phyloP scores from a whole-genome alignment of 2,329 filamentous ascomycete species.

The Zymoseptoria passerinii region DNA sequence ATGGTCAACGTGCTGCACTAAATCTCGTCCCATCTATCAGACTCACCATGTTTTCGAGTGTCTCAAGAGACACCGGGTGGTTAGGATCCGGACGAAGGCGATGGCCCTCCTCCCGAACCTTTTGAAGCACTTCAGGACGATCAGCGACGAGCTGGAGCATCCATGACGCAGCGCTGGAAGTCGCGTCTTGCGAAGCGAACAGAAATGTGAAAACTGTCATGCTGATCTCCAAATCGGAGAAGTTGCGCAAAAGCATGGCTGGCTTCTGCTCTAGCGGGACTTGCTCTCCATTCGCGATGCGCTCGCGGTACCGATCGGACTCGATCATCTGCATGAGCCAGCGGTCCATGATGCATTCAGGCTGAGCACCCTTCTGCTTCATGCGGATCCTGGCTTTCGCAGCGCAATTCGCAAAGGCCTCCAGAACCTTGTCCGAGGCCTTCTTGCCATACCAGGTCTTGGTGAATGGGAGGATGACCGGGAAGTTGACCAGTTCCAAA shows the following conservation, averaged over 20 bases:
- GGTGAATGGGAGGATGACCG: constrained; percentile 89
- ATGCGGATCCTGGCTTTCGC: constrained; percentile 79
- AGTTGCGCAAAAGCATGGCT: constrained; percentile 73
- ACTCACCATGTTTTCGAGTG: constrained; percentile 66
- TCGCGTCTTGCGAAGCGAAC: constrained; percentile 90
- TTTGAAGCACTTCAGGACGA: constrained; percentile 83
- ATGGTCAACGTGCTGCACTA: constrained; percentile 1
- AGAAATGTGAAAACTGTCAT: constrained; percentile 65
- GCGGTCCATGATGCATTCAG: constrained; percentile 89
- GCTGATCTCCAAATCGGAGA: constrained; percentile 82
- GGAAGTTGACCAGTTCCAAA: constrained; percentile 95
- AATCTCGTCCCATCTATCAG: not conserved
- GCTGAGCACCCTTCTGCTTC: constrained; percentile 71
- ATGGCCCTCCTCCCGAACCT: constrained; percentile 68
- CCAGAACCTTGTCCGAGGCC: constrained; percentile 82
- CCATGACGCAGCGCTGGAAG: constrained; percentile 88
- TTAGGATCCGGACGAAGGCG: constrained; percentile 21
- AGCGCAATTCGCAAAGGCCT: constrained; percentile 82
- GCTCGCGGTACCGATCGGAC: constrained; percentile 72
- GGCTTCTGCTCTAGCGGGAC: constrained; percentile 72
- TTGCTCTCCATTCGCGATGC: constrained; percentile 60
- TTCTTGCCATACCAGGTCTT: constrained; percentile 97
- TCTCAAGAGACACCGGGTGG: constrained; percentile 59
- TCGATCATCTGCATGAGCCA: constrained; percentile 88
- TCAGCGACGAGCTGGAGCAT: constrained; percentile 91